A percentile compares a stretch with the other conserved stretches of the same genome.
These are phyloP conservation scores for Capsicum chinense DNA, from an alignment of 257 asterid genomes.

Conservation along the genomic window DNA sequence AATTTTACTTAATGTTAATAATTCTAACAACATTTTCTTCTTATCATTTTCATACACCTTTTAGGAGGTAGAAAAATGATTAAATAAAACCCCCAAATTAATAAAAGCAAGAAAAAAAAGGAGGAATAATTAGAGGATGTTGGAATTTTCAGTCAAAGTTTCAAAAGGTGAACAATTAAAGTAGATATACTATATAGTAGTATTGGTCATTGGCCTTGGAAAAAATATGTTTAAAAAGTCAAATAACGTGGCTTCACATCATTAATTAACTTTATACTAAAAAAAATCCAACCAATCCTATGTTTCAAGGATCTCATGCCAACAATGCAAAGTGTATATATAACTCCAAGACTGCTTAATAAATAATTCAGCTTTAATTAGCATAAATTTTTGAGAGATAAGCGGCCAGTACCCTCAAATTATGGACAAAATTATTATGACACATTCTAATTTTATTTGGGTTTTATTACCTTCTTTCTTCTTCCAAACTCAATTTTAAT, in stretches of 20 bases:
- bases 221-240: constrained; percentile 21
- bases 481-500: no score
- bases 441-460: no score
- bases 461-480: no score
- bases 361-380: no score
- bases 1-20: no score
- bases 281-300: neutral
- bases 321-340: no score
- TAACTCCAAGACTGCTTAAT: no score
- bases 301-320: neutral
- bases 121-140: neutral
- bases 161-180: neutral
- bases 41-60: neutral
- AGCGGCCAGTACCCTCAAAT: no score
- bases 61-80: neutral
- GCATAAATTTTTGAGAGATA: no score
- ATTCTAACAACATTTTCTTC: neutral
- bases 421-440: no score
- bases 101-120: neutral
- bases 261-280: constrained; percentile 13
- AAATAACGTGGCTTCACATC: constrained; percentile 35
- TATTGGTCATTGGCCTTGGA: neutral
- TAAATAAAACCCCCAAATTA: neutral
- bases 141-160: neutral
- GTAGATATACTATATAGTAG: neutral